phyloP scores from a whole-genome alignment of 768 basidiomycete species.

The Podaxis sp. region DNA sequence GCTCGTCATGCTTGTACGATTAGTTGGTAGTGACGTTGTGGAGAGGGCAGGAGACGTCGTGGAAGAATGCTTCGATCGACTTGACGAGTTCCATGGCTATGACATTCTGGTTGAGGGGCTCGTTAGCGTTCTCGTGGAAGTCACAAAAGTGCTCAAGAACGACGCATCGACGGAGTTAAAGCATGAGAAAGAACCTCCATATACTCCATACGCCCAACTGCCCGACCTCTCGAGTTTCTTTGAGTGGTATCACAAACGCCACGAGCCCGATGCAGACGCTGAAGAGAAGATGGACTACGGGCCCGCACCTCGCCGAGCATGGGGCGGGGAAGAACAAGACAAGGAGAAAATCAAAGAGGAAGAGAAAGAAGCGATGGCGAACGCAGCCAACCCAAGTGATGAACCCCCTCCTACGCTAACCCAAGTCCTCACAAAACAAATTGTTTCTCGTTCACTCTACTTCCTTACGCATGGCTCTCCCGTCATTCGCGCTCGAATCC shows the following conservation, averaged over 20 bases:
- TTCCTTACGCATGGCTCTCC: constrained; percentile 92
- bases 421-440: constrained; percentile 78
- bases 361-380: constrained; percentile 22
- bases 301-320: constrained; percentile 56
- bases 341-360: constrained; percentile 19
- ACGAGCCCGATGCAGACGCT: constrained; percentile 30
- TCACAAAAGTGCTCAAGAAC: constrained; percentile 72
- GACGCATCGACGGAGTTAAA: constrained; percentile 34
- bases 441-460: constrained; percentile 82
- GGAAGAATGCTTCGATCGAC: constrained; percentile 94
- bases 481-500: constrained; percentile 79
- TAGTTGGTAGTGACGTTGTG: constrained; percentile 86
- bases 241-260: constrained; percentile 60
- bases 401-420: constrained; percentile 60
- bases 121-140: constrained; percentile 81
- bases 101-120: constrained; percentile 81
- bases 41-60: constrained; percentile 91
- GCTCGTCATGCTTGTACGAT: constrained; percentile 75
- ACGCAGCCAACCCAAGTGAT: constrained; percentile 37
- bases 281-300: constrained; percentile 51
- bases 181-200: constrained; percentile 14
- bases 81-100: constrained; percentile 97
- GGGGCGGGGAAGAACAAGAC: constrained; percentile 41
- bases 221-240: constrained; percentile 50
- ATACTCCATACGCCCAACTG: constrained; percentile 26